Percentiles rank a stretch among this genome's conserved stretches.
Conservation (phyloP, 2,329 filamentous ascomycete genomes). For the Penicillium sp. region DNA sequence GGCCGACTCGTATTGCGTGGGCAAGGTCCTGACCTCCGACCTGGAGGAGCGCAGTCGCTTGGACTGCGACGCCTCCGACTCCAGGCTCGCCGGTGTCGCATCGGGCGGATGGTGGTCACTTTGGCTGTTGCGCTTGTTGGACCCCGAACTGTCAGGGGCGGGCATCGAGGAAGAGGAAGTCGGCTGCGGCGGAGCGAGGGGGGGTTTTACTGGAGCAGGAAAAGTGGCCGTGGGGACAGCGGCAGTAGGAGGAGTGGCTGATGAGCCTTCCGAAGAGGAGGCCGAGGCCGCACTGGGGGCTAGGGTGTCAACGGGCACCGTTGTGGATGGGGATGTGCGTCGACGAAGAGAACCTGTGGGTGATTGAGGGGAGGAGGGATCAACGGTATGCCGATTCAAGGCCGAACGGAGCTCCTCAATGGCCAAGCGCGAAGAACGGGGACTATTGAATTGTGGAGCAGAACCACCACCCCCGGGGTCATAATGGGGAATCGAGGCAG, state of each 20-base stretch:
- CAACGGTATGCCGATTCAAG: constrained; percentile 40
- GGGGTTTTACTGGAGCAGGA: no score
- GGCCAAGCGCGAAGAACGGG: constrained; percentile 36
- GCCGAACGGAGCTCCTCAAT: constrained; percentile 44
- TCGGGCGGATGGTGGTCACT: constrained; percentile 25
- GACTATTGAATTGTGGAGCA: constrained; percentile 32
- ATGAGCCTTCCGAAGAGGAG: constrained; percentile 16
- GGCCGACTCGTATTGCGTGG: constrained; percentile 75
- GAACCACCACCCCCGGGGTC: constrained; percentile 22
- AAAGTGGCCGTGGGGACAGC: constrained; percentile 16
- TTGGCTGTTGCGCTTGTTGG: constrained; percentile 38
- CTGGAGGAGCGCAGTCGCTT: constrained; percentile 50
- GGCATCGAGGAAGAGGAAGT: constrained; percentile 30
- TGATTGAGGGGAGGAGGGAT: constrained; percentile 31
- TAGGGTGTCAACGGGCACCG: constrained; percentile 6
- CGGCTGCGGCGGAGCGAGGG: constrained; percentile 19
- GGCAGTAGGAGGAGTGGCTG: constrained; percentile 16
- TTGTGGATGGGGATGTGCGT: constrained; percentile 31
- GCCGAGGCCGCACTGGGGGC: constrained; percentile 16
- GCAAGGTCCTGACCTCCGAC: constrained; percentile 52
- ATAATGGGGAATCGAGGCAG: constrained; percentile 29
- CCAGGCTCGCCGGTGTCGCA: constrained; percentile 23
- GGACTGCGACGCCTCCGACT: constrained; percentile 35
- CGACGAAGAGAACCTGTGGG: constrained; percentile 36
- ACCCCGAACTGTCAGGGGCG: constrained; percentile 27